phyloP scores from a whole-genome alignment of 257 asterid species.

The Solanum dulcamara region DNA sequence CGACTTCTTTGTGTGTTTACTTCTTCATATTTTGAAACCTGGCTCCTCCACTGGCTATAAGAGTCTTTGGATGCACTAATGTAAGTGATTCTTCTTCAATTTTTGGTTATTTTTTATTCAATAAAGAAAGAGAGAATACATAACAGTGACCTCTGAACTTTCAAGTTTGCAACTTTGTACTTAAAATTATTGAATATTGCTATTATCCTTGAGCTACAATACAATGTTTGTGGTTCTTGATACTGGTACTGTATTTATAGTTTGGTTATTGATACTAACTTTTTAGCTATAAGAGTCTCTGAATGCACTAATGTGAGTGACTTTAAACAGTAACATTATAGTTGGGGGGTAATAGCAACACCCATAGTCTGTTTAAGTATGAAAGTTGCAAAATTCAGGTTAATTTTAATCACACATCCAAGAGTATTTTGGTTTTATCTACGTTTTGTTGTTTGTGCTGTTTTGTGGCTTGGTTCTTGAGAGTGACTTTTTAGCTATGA shows the following conservation, averaged over 20 bases:
- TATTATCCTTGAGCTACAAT: background rate
- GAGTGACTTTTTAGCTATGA: background rate
- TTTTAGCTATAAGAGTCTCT: background rate
- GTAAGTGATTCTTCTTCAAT: background rate
- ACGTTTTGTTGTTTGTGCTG: background rate
- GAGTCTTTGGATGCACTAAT: background rate
- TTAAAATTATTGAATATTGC: background rate
- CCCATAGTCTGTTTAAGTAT: background rate
- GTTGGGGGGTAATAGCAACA: background rate
- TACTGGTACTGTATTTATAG: too few relatives aligned
- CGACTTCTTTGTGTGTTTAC: background rate
- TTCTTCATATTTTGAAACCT: background rate
- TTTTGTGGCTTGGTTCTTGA: background rate
- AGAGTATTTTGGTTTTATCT: background rate
- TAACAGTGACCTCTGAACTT: background rate
- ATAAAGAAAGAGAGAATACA: slow-evolving; percentile 3
- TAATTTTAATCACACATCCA: background rate
- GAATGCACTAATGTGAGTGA: background rate
- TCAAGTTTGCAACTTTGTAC: background rate
- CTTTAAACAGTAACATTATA: background rate
- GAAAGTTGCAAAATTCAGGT: slow-evolving; percentile 36
- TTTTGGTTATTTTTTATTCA: background rate
- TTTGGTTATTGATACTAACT: background rate
- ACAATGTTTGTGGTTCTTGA: background rate
- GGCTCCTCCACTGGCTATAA: background rate